Conservation (phyloP, 2,329 filamentous ascomycete genomes). For the Xenoacremonium recifei region DNA sequence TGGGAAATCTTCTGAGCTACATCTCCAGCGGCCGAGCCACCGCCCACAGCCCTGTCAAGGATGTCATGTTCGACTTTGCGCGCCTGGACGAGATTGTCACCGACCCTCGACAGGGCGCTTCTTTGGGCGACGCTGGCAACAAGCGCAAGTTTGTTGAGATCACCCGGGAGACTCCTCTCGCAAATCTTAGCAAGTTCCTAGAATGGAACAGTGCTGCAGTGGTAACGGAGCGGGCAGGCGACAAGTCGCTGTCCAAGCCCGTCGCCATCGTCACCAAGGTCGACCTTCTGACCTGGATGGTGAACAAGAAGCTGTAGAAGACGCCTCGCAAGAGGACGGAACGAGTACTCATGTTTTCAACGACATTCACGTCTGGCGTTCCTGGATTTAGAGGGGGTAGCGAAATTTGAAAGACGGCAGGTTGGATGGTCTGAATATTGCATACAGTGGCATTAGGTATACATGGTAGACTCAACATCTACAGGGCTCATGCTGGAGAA, state of each 20-base stretch:
- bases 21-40: slow-evolving; percentile 81
- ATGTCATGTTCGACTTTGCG: slow-evolving; percentile 96
- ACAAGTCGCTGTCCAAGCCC: slow-evolving; percentile 66
- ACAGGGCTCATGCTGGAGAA: slow-evolving; percentile 22
- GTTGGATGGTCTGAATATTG: slow-evolving; percentile 2
- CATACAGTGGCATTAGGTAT: neutral
- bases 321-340: slow-evolving; percentile 21
- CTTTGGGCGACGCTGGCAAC: slow-evolving; percentile 34
- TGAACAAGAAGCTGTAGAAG: slow-evolving; percentile 55
- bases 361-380: slow-evolving; percentile 31
- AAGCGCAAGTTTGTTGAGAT: slow-evolving; percentile 87
- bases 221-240: slow-evolving; percentile 73
- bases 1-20: slow-evolving; percentile 91
- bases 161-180: slow-evolving; percentile 82
- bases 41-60: slow-evolving; percentile 69
- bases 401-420: slow-evolving; percentile 12
- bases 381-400: slow-evolving; percentile 20
- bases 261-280: slow-evolving; percentile 95
- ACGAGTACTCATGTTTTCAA: slow-evolving; percentile 33
- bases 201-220: slow-evolving; percentile 98
- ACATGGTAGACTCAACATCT: slow-evolving; percentile 44
- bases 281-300: slow-evolving; percentile 88
- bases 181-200: slow-evolving; percentile 85
- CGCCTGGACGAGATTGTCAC: slow-evolving; percentile 86
- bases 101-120: slow-evolving; percentile 69